Conservation (phyloP, 73 alveolate species). For the Paramecium pentaurelia region DNA sequence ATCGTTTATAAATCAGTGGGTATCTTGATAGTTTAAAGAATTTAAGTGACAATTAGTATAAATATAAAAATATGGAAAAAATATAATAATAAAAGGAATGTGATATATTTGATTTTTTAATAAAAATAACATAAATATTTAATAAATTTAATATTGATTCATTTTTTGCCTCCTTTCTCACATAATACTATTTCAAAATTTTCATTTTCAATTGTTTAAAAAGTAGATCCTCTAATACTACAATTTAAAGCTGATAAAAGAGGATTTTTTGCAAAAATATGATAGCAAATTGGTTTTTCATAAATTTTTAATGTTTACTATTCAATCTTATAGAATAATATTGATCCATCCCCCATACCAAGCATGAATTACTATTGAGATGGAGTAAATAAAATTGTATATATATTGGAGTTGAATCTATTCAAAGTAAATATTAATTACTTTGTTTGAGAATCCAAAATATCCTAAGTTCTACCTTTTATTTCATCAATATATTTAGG, state of each 20-base stretch:
- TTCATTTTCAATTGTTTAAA: not conserved
- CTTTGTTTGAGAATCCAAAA: not conserved
- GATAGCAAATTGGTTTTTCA: not conserved
- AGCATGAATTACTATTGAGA: not conserved
- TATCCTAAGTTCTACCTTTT: not conserved
- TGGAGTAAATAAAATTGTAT: not conserved
- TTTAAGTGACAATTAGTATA: too few relatives aligned
- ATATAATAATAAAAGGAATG: too few relatives aligned
- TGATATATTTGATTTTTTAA: too few relatives aligned
- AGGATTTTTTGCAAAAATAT: not conserved
- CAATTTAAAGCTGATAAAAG: not conserved
- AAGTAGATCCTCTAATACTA: not conserved
- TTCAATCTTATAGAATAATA: not conserved
- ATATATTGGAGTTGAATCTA: not conserved
- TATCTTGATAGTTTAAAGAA: too few relatives aligned
- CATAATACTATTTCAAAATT: not conserved
- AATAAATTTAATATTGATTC: not conserved
- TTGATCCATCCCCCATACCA: not conserved
- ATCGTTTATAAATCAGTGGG: too few relatives aligned
- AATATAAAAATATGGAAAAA: too few relatives aligned
- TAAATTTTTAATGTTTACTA: not conserved
- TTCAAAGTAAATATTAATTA: not conserved
- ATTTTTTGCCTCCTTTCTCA: not conserved
- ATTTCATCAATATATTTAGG: not conserved
- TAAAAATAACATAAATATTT: too few relatives aligned